A percentile compares a stretch with the other conserved stretches of the same genome.
These are phyloP conservation scores for Cyclotella atomus DNA, from an alignment of 108 stramenopile genomes.

Conservation along the genomic window DNA sequence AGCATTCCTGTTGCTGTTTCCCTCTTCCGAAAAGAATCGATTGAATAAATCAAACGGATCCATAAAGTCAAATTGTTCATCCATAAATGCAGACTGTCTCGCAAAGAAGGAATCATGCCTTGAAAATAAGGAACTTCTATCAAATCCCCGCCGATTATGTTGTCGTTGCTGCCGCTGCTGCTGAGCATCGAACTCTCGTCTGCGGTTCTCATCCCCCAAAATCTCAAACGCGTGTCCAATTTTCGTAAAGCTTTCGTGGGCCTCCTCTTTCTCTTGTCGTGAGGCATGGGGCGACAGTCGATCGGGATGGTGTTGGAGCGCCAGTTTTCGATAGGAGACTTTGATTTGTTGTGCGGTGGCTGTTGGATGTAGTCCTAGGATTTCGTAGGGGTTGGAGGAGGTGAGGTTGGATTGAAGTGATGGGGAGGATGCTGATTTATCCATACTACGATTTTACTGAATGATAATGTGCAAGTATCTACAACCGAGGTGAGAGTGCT, in stretches of 20 bases:
- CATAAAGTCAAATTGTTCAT: constrained; percentile 40
- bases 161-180: constrained; percentile 7
- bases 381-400: constrained; percentile 73
- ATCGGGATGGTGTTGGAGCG: constrained; percentile 78
- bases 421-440: too few relatives aligned
- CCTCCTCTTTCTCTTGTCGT: constrained; percentile 23
- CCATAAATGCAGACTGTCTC: not conserved
- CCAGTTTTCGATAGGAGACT: constrained; percentile 81
- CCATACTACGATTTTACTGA: too few relatives aligned
- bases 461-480: too few relatives aligned
- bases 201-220: constrained; percentile 26
- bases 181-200: constrained; percentile 36
- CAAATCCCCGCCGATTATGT: not conserved
- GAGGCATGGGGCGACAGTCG: constrained; percentile 55
- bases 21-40: constrained; percentile 49
- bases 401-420: constrained; percentile 16
- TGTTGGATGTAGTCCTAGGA: constrained; percentile 74
- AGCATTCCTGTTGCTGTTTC: not conserved
- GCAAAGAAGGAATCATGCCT: constrained; percentile 40
- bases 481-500: too few relatives aligned
- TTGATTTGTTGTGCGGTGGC: constrained; percentile 87
- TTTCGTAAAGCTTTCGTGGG: constrained; percentile 34
- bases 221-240: constrained; percentile 50
- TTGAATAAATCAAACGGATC: constrained; percentile 59
- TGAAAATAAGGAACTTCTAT: too few relatives aligned